These are phyloP conservation scores for Oidium heveae DNA, from an alignment of 2,329 filamentous ascomycete genomes.

Conservation along the genomic window DNA sequence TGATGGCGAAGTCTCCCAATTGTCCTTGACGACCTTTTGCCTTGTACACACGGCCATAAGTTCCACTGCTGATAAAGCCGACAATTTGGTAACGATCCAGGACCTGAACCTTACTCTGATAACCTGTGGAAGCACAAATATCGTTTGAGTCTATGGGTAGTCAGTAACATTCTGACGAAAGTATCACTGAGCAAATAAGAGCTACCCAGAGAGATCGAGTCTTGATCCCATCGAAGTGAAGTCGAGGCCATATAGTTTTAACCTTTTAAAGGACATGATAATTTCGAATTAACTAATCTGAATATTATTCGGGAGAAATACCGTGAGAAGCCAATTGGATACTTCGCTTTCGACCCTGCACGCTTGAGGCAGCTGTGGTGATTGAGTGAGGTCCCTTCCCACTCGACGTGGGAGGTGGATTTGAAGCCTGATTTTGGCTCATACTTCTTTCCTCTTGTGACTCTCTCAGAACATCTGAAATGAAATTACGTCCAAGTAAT, in stretches of 20 bases:
- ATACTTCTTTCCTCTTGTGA: background rate
- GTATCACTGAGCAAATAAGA: background rate
- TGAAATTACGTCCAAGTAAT: too few relatives aligned
- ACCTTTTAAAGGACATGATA: too few relatives aligned
- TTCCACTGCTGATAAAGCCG: conserved; percentile 93
- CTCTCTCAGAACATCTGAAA: too few relatives aligned
- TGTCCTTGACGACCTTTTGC: conserved; percentile 51
- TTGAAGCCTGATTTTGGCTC: conserved; percentile 11
- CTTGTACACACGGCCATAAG: conserved; percentile 96
- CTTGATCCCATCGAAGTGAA: background rate
- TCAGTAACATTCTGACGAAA: conserved; percentile 13
- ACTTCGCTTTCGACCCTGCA: conserved; percentile 28
- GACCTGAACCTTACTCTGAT: conserved; percentile 62
- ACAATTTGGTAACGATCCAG: conserved; percentile 88
- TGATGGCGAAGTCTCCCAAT: conserved; percentile 81
- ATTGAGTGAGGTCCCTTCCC: conserved; percentile 9
- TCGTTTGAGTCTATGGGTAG: conserved; percentile 26
- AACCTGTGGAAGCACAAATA: conserved; percentile 21
- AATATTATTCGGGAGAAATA: conserved; percentile 11
- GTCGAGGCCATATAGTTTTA: background rate
- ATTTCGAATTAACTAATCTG: too few relatives aligned
- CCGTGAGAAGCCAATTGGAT: conserved; percentile 36
- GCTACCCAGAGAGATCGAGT: background rate
- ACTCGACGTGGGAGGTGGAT: conserved; percentile 13
- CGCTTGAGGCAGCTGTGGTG: conserved; percentile 12